These are phyloP conservation scores for Buxus sempervirens DNA, from an alignment of 164 flowering plant genomes.

Conservation along the genomic window DNA sequence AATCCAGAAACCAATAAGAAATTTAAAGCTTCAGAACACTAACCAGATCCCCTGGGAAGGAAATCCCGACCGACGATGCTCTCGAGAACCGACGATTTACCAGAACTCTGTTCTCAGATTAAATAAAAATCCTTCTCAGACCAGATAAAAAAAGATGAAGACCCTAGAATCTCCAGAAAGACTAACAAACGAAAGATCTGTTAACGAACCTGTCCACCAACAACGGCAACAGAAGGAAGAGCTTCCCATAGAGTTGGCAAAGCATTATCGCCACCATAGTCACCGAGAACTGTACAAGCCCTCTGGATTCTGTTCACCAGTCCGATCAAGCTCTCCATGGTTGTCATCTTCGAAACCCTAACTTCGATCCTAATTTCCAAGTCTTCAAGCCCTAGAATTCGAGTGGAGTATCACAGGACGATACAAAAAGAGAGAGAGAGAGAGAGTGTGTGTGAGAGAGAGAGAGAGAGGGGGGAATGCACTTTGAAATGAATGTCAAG, in stretches of 20 bases:
- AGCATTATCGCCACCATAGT: conserved; percentile 52
- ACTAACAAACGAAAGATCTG: neutral
- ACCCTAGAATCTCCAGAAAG: neutral
- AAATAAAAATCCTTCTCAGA: conserved; percentile 6
- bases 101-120: conserved; percentile 60
- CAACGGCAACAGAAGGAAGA: conserved; percentile 90
- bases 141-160: conserved; percentile 6
- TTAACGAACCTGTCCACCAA: conserved; percentile 78
- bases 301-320: conserved; percentile 62
- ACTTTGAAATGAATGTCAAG: neutral
- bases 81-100: conserved; percentile 79
- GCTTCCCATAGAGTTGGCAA: conserved; percentile 89
- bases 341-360: conserved; percentile 30
- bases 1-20: neutral
- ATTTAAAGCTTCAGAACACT: conserved; percentile 1
- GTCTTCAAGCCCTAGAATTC: neutral
- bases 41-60: conserved; percentile 86
- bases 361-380: neutral
- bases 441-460: conserved; percentile 1
- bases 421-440: neutral
- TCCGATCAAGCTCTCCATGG: conserved; percentile 66
- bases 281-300: conserved; percentile 68
- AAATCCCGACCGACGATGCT: conserved; percentile 84
- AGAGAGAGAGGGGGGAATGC: neutral
- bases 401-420: too few relatives aligned